phyloP scores from a whole-genome alignment of 257 asterid genomes.

The Phtheirospermum japonicum region DNA sequence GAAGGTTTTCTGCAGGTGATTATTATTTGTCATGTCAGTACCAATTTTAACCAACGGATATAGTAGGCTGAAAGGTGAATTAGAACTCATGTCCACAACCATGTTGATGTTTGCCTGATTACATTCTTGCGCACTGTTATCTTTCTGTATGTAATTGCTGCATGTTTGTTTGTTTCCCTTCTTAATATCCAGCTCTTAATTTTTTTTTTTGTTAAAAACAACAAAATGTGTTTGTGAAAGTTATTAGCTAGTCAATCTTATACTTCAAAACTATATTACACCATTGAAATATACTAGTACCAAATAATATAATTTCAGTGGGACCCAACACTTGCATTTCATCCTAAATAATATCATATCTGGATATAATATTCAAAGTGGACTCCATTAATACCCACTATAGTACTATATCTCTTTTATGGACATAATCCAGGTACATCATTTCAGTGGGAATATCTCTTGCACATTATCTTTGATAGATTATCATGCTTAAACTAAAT shows the following conservation, averaged over 20 bases:
- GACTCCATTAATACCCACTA: background rate
- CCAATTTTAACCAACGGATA: too few species aligned
- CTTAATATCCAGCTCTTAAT: too few species aligned
- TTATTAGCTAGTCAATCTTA: background rate
- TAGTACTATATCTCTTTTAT: too few species aligned
- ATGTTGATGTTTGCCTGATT: background rate
- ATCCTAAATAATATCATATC: background rate
- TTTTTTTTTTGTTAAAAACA: too few species aligned
- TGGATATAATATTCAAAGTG: background rate
- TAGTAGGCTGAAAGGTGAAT: too few species aligned
- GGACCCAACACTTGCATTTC: background rate
- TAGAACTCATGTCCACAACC: background rate
- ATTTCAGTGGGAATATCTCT: background rate
- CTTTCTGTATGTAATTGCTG: background rate
- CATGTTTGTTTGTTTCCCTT: too few species aligned
- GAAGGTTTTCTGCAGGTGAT: background rate
- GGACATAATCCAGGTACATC: background rate
- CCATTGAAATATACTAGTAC: background rate
- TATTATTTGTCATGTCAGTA: background rate
- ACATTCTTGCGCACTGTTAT: slow-evolving; percentile 10
- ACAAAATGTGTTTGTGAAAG: too few species aligned
- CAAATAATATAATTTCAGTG: background rate
- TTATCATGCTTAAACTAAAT: too few species aligned
- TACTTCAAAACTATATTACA: too few species aligned
- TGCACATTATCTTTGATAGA: background rate